Percentiles rank a stretch among this genome's conserved stretches.
Conservation (phyloP, 371 early-diverging fungal species). For the Polyrhizophydium stewartii region DNA sequence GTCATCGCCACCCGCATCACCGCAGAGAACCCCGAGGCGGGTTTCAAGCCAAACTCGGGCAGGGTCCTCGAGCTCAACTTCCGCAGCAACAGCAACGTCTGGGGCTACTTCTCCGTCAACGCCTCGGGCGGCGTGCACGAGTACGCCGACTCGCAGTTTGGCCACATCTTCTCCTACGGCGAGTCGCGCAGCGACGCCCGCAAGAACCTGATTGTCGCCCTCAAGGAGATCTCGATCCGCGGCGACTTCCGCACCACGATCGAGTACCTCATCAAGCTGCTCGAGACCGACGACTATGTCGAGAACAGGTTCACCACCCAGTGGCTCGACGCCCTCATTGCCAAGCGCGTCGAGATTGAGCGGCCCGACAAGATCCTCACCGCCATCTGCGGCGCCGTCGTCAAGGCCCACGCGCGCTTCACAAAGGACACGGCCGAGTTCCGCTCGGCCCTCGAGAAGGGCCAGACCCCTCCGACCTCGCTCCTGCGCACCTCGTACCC, state of each 20-base stretch:
- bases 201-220: constrained; percentile 94
- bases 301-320: constrained; percentile 91
- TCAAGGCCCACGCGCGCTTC: constrained; percentile 71
- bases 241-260: constrained; percentile 98
- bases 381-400: constrained; percentile 89
- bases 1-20: constrained; percentile 98
- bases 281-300: constrained; percentile 87
- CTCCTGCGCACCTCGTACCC: constrained; percentile 69
- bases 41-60: constrained; percentile 96
- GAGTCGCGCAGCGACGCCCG: constrained; percentile 90
- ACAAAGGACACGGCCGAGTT: constrained; percentile 66
- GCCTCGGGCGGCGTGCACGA: constrained; percentile 95
- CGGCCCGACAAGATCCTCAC: constrained; percentile 87
- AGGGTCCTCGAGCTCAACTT: constrained; percentile 95
- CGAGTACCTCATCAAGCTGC: constrained; percentile 90
- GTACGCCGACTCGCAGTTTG: constrained; percentile 99
- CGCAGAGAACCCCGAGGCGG: constrained; percentile 99
- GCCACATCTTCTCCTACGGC: constrained; percentile 98
- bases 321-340: constrained; percentile 94
- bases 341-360: constrained; percentile 83
- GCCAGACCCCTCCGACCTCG: constrained; percentile 76
- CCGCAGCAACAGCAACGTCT: constrained; percentile 88
- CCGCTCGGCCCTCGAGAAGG: constrained; percentile 75
- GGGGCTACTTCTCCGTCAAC: constrained; percentile 98
- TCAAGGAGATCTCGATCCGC: constrained; percentile 97